Conservation (phyloP, 1,284 basidiomycete genomes). For the Melampsora americana region DNA sequence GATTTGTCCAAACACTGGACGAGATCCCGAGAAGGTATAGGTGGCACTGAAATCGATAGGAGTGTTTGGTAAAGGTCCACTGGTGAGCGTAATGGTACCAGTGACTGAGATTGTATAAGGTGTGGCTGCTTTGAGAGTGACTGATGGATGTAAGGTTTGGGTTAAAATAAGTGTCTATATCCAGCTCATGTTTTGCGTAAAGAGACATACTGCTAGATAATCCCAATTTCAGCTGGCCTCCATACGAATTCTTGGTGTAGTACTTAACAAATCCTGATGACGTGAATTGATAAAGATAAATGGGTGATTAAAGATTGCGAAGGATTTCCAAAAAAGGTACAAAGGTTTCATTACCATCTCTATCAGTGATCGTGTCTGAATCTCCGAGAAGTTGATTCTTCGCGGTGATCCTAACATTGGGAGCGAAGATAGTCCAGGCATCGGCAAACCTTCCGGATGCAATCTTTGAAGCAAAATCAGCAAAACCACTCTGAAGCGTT, state of each 20-base stretch:
- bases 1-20: neutral
- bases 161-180: neutral
- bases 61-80: slow-evolving; percentile 3
- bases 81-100: neutral
- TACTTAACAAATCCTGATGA: neutral
- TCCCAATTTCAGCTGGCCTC: neutral
- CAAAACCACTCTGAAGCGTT: neutral
- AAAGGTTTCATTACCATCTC: neutral
- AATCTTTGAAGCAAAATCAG: neutral
- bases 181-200: neutral
- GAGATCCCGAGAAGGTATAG: neutral
- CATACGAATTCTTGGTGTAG: neutral
- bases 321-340: neutral
- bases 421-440: neutral
- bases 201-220: neutral
- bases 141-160: neutral
- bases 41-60: neutral
- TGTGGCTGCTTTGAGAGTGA: neutral
- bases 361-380: neutral
- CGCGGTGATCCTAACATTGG: neutral
- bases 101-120: neutral
- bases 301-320: neutral
- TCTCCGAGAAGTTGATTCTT: neutral
- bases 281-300: neutral
- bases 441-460: neutral